phyloP scores from a whole-genome alignment of 129 eudicot species.

The Heracleum sosnowskyi region DNA sequence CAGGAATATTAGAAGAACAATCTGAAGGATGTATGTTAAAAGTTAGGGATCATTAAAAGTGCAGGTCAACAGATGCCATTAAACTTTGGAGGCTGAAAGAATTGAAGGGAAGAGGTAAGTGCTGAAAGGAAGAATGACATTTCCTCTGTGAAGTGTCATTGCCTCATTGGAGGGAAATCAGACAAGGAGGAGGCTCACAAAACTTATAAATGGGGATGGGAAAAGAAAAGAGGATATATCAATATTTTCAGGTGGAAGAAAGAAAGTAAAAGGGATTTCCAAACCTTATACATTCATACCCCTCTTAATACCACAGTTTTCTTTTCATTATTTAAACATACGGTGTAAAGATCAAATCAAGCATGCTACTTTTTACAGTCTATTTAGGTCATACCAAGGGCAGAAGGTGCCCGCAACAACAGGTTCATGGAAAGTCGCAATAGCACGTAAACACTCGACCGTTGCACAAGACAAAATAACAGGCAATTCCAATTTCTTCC shows the following conservation, averaged over 20 bases:
- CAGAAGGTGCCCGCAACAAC: neutral
- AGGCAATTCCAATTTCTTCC: no score
- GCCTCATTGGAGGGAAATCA: neutral
- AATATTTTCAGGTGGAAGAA: neutral
- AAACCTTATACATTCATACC: neutral
- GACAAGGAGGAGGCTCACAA: neutral
- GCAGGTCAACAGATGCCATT: neutral
- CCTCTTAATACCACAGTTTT: neutral
- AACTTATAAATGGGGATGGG: neutral
- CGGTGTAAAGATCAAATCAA: neutral
- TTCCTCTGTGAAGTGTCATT: neutral
- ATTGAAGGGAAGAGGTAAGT: neutral
- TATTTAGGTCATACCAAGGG: neutral
- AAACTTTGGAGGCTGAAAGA: neutral
- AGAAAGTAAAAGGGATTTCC: neutral
- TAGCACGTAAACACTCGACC: neutral
- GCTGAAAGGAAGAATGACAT: neutral
- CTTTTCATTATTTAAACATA: neutral
- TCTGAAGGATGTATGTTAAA: neutral
- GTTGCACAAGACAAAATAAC: neutral
- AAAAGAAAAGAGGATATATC: neutral
- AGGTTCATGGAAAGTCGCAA: neutral
- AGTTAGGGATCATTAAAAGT: neutral
- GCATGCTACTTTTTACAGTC: neutral
- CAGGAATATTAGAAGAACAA: neutral